Conservation (phyloP, 2,329 filamentous ascomycete species). For the Myriosclerotinia duriaeana region DNA sequence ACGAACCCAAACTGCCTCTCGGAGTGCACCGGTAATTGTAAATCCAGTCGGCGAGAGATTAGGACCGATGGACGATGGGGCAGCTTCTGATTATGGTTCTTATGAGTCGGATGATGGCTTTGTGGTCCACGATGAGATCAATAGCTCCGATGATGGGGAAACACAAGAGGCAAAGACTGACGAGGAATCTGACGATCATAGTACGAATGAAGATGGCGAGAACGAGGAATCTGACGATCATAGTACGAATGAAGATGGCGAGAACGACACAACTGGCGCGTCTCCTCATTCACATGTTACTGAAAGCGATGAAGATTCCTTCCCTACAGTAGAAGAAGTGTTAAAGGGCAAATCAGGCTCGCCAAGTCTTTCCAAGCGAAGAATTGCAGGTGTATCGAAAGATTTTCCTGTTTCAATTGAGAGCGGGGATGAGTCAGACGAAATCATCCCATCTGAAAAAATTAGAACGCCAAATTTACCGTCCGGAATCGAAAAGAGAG, state of each 20-base stretch:
- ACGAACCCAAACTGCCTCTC: not conserved
- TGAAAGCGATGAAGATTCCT: not conserved
- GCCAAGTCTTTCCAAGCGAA: not conserved
- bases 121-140: not conserved
- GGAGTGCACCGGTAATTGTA: not conserved
- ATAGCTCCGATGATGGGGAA: conserved; percentile 6
- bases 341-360: not conserved
- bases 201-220: not conserved
- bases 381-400: not conserved
- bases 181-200: not conserved
- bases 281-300: not conserved
- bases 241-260: too few relatives aligned
- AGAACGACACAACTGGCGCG: not conserved
- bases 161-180: not conserved
- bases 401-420: not conserved
- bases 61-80: not conserved
- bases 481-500: not conserved
- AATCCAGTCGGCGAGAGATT: conserved; percentile 6
- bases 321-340: not conserved
- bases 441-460: not conserved
- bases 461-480: not conserved
- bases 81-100: not conserved
- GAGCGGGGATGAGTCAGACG: not conserved
- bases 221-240: too few relatives aligned
- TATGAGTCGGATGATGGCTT: conserved; percentile 9